Evolutionary conservation across 2,329 filamentous ascomycete species (phyloP).

Genomic region (Verticillium alfalfae): DNA sequence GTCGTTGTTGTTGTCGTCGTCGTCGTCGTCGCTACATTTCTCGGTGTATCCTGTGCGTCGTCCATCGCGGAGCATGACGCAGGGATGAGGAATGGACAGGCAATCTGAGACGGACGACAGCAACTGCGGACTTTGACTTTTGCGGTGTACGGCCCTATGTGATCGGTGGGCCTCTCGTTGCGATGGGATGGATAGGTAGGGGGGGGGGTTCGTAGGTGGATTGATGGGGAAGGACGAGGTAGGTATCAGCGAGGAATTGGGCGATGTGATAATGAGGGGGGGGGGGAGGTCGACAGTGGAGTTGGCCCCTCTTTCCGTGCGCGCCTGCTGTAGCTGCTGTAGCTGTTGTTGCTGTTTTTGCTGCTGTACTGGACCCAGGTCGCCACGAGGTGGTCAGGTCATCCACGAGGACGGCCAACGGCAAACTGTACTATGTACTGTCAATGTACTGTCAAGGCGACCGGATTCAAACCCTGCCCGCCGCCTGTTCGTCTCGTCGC

Average conservation of each 20-base stretch:
- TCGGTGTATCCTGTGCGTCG: conserved; percentile 12
- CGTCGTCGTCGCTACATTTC: conserved; percentile 7
- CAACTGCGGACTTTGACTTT: background rate
- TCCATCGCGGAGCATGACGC: conserved; percentile 1
- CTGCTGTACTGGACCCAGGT: no score
- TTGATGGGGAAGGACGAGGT: background rate
- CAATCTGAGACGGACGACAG: background rate
- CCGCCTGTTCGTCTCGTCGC: background rate
- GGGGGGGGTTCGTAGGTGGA: background rate
- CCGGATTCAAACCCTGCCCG: background rate
- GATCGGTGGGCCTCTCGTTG: background rate
- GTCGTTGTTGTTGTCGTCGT: no score
- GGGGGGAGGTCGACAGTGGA: background rate
- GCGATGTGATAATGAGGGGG: background rate
- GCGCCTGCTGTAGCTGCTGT: no score
- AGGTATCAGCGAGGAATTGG: background rate
- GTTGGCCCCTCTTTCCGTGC: background rate
- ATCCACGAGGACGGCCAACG: no score
- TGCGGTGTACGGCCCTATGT: background rate
- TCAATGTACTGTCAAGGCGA: background rate
- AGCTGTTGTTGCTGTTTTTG: no score
- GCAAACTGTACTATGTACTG: background rate
- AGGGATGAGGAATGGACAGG: background rate
- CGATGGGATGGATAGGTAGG: background rate
- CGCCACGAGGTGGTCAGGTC: no score